A percentile compares a stretch with the other conserved stretches of the same genome.
phyloP scores from a whole-genome alignment of 140 eudicot genomes.

The Cichorium intybus region DNA sequence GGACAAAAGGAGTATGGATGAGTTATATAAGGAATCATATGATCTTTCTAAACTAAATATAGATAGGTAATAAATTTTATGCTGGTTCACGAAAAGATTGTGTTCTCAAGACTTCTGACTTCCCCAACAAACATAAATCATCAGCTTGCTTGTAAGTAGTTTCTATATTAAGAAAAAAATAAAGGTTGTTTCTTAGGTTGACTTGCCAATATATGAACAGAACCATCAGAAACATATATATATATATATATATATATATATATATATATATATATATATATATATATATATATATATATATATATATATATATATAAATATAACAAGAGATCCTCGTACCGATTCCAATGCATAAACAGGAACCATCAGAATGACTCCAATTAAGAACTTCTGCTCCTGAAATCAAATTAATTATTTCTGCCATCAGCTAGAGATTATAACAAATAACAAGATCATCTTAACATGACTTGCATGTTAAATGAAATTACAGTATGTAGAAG shows the following conservation, averaged over 20 bases:
- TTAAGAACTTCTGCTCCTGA: constrained; percentile 94
- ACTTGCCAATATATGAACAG: no score
- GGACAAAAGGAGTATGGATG: not conserved
- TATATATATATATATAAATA: not conserved
- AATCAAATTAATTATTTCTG: constrained; percentile 25
- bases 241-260: no score
- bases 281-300: no score
- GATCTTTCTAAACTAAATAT: not conserved
- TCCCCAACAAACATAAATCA: no score
- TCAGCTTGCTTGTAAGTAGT: no score
- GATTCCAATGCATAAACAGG: constrained; percentile 93
- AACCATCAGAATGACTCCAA: constrained; percentile 86
- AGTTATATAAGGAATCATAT: not conserved
- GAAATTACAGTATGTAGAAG: constrained; percentile 1
- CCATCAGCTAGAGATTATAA: constrained; percentile 26
- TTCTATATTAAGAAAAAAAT: no score
- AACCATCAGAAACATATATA: no score
- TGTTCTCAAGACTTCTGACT: no score
- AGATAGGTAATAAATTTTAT: no score
- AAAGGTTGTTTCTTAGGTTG: no score
- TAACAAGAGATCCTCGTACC: constrained; percentile 40
- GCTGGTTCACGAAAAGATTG: no score
- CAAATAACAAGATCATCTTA: not conserved
- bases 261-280: no score
- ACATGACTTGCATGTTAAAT: constrained; percentile 2